These are phyloP conservation scores for Rehmannia glutinosa DNA, from an alignment of 257 asterid genomes.

Conservation along the genomic window DNA sequence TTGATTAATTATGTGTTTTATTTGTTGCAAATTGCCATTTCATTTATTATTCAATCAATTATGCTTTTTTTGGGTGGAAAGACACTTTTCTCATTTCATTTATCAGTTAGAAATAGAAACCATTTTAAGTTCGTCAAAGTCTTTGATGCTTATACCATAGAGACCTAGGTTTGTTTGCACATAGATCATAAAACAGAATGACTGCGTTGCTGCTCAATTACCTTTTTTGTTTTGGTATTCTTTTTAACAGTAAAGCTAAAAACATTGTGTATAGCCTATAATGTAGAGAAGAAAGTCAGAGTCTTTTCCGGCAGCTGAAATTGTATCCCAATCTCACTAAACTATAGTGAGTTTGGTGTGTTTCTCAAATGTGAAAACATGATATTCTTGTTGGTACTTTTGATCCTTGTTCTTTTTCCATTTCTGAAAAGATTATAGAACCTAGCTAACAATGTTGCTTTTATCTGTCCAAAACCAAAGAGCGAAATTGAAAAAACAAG, in stretches of 20 bases:
- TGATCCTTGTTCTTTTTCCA: background rate
- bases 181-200: background rate
- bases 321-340: background rate
- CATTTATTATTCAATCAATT: background rate
- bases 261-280: background rate
- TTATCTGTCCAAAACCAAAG: no score
- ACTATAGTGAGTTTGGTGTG: background rate
- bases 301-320: background rate
- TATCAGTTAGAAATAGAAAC: background rate
- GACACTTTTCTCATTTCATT: conserved; percentile 1
- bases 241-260: background rate
- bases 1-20: background rate
- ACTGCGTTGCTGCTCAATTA: background rate
- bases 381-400: background rate
- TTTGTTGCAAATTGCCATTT: background rate
- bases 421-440: no score
- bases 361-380: background rate
- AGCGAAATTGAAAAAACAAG: no score
- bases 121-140: background rate
- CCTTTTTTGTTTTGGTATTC: background rate
- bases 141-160: background rate
- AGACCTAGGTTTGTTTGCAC: background rate
- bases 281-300: background rate
- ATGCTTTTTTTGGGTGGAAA: background rate
- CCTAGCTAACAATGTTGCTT: no score